Evolutionary conservation across 192 early-diverging fungal species (phyloP).

Genomic region (Pecoramyces ruminantium): DNA sequence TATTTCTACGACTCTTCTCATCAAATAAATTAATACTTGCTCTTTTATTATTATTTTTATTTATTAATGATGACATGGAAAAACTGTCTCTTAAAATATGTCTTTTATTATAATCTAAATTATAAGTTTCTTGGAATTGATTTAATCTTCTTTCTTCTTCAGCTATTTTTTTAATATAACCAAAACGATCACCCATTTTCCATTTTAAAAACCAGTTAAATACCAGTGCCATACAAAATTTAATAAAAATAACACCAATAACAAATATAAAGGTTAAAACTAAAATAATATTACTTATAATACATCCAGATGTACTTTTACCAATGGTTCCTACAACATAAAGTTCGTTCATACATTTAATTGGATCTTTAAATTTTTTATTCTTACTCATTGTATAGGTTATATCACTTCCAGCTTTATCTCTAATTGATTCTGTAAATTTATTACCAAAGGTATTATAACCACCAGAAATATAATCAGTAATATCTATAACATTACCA

Average conservation of each 20-base stretch:
- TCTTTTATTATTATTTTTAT: background rate
- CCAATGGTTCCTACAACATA: slow-evolving; percentile 16
- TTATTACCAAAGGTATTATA: background rate
- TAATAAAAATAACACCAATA: slow-evolving; percentile 12
- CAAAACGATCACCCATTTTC: background rate
- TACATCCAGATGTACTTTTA: slow-evolving; percentile 12
- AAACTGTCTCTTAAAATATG: background rate
- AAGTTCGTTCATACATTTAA: slow-evolving; percentile 13
- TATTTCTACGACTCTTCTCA: background rate
- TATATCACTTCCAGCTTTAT: background rate
- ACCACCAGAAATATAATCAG: background rate
- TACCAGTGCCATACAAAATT: slow-evolving; percentile 11
- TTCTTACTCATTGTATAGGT: background rate
- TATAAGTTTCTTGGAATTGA: background rate
- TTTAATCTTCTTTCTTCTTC: background rate
- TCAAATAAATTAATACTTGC: background rate
- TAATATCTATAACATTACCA: background rate
- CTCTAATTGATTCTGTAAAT: background rate
- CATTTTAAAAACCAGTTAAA: slow-evolving; percentile 8
- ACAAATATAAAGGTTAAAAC: slow-evolving; percentile 15
- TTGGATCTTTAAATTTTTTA: slow-evolving; percentile 1
- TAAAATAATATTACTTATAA: slow-evolving; percentile 11
- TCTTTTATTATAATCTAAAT: slow-evolving; percentile 1
- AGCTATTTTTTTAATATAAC: background rate
- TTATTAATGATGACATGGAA: background rate